Evolutionary conservation across 2,329 filamentous ascomycete genomes (phyloP), one percentile per base, ranked within the genome.

Genomic region (Aspergillus piperis): DNA sequence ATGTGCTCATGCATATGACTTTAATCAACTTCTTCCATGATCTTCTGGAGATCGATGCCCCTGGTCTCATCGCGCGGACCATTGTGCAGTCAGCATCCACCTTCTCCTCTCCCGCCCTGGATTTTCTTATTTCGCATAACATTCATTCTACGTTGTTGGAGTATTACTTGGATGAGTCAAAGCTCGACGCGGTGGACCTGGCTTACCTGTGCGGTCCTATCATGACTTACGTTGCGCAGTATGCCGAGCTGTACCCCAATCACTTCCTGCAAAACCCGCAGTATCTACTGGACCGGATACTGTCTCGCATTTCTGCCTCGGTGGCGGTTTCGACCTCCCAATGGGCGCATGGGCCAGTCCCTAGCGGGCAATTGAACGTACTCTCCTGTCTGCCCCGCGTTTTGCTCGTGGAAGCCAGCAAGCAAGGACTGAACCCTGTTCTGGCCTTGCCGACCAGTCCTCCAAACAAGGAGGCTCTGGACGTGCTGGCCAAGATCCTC

Each of bases 1-100:
- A 88, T 67, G 78, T 87, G 3, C 73, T 88, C 51, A 84, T 87
- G 83, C 81, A 86, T 63, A 82, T 85, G 74, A 84, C 82, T 5
- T 73, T 86, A 44, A 75, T 88, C 61, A 81, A 84, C 62, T 87
- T 87, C 70, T 85, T 80, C 68, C 77, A 80, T 19, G 79, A 83
- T n/a, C 71, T 87, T 2, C 75, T 88, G 30, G 75, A 75, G 32
- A 78, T 79, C 2, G 74, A 73, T 54, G 71, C 73, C 8, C 75
- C 76, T 2, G 72, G 75, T 54, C 66, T 78, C 38, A 65, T 64
- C 25, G 68, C 70, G 51, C 68, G 69, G 55, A 68, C 65, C 48
- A 67, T 66, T 55, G 66, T 71, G 30, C 70, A 73, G 48, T 73
- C 78, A 60, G 65, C 63, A 7, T 75, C 75, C 1, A 72, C 71